phyloP scores from a whole-genome alignment of 1,284 basidiomycete species.

The Pseudozyma hubeiensis region DNA sequence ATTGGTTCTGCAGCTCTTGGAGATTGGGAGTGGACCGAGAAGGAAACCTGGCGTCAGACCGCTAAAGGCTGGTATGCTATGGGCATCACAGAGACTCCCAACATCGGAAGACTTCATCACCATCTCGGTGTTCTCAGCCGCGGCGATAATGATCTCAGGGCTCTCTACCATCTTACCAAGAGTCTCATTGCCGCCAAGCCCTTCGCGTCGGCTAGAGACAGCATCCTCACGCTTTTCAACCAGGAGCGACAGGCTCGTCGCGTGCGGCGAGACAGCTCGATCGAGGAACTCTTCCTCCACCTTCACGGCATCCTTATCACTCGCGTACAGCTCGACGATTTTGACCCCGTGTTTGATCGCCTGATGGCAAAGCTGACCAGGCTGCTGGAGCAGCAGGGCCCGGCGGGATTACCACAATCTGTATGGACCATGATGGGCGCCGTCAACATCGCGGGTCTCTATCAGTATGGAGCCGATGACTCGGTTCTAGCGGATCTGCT shows the following conservation, averaged over 20 bases:
- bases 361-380: constrained; percentile 80
- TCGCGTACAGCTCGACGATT: constrained; percentile 90
- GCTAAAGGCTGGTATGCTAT: constrained; percentile 92
- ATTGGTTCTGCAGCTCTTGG: constrained; percentile 89
- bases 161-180: constrained; percentile 93
- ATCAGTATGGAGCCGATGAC: constrained; percentile 87
- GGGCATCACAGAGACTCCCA: constrained; percentile 87
- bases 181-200: constrained; percentile 78
- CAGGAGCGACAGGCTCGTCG: constrained; percentile 74
- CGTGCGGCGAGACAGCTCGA: constrained; percentile 76
- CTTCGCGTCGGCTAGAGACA: constrained; percentile 86
- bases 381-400: constrained; percentile 21
- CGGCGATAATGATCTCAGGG: constrained; percentile 79
- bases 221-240: constrained; percentile 86
- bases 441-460: constrained; percentile 81
- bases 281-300: constrained; percentile 86
- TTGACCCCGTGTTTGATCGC: constrained; percentile 80
- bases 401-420: constrained; percentile 72
- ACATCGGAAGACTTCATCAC: constrained; percentile 90
- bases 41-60: constrained; percentile 88
- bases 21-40: constrained; percentile 87
- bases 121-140: constrained; percentile 90
- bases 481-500: constrained; percentile 73
- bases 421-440: constrained; percentile 97
- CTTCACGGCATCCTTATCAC: constrained; percentile 97